Percentiles rank a stretch among this genome's conserved stretches.
These are phyloP conservation scores for Monosporozyma yasuniensis DNA, from an alignment of 805 yeast species.

Conservation along the genomic window DNA sequence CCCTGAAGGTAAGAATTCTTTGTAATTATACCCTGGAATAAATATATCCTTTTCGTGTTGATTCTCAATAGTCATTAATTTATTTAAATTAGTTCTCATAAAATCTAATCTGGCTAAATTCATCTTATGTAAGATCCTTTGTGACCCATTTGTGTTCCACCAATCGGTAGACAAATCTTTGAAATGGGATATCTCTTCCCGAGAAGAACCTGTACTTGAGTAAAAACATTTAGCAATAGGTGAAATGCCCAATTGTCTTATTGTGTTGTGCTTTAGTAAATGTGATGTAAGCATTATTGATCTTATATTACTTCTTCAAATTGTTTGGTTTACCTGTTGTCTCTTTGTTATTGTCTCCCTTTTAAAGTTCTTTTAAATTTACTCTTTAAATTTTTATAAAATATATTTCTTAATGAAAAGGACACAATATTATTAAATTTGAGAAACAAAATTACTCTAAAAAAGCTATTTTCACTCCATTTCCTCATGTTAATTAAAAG, in stretches of 20 bases:
- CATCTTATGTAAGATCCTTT: conserved; percentile 90
- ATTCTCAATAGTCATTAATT: conserved; percentile 18
- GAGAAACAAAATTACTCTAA: no score
- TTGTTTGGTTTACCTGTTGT: not conserved
- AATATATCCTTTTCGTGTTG: conserved; percentile 35
- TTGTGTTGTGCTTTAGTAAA: not conserved
- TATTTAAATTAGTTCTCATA: conserved; percentile 50
- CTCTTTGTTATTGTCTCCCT: not conserved
- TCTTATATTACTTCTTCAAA: not conserved
- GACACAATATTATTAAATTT: no score
- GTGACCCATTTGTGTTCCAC: conserved; percentile 97
- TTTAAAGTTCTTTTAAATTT: not conserved
- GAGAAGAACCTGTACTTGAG: conserved; percentile 17
- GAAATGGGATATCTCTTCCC: conserved; percentile 71
- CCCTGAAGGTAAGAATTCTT: conserved; percentile 53
- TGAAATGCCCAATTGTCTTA: not conserved
- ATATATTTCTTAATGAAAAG: not conserved
- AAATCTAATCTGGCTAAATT: conserved; percentile 84
- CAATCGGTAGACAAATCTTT: conserved; percentile 84
- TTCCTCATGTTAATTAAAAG: no score
- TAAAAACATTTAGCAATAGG: not conserved
- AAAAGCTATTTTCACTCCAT: no score
- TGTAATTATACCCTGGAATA: conserved; percentile 64
- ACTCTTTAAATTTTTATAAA: not conserved
- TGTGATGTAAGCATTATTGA: not conserved